phyloP scores from a whole-genome alignment of 208 protist species.

The Trypanosoma avium region DNA sequence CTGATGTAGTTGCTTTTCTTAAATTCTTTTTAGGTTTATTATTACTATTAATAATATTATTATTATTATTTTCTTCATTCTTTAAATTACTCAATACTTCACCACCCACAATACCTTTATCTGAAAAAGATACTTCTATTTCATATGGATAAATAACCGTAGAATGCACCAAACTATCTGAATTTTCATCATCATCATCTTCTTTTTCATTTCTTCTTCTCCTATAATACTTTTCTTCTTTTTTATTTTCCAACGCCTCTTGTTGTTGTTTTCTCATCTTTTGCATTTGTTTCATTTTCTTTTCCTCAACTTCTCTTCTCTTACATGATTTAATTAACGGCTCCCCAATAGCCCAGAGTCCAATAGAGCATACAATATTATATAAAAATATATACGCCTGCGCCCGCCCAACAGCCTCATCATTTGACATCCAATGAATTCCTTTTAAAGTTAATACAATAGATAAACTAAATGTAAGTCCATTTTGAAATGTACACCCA shows the following conservation, averaged over 20 bases:
- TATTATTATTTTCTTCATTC: neutral
- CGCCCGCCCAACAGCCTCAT: conserved; percentile 26
- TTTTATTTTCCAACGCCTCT: neutral
- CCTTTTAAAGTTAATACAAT: conserved; percentile 61
- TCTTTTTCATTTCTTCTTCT: neutral
- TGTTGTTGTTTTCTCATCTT: neutral
- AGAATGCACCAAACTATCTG: too few species aligned
- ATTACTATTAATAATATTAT: neutral
- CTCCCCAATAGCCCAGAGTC: conserved; percentile 43
- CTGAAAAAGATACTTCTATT: neutral
- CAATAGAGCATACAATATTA: conserved; percentile 64
- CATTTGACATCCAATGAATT: conserved; percentile 57
- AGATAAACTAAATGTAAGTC: conserved; percentile 57
- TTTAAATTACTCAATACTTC: neutral
- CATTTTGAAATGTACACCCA: conserved; percentile 72
- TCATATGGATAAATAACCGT: neutral
- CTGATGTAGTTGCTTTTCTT: neutral
- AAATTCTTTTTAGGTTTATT: neutral
- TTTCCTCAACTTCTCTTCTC: neutral
- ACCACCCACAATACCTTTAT: neutral
- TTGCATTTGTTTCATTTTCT: too few species aligned
- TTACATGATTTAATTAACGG: conserved; percentile 20
- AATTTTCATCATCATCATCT: too few species aligned
- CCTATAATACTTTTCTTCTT: neutral
- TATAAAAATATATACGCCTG: conserved; percentile 73